phyloP scores from a whole-genome alignment of 2,329 filamentous ascomycete species.

The Ascosphaera apis region DNA sequence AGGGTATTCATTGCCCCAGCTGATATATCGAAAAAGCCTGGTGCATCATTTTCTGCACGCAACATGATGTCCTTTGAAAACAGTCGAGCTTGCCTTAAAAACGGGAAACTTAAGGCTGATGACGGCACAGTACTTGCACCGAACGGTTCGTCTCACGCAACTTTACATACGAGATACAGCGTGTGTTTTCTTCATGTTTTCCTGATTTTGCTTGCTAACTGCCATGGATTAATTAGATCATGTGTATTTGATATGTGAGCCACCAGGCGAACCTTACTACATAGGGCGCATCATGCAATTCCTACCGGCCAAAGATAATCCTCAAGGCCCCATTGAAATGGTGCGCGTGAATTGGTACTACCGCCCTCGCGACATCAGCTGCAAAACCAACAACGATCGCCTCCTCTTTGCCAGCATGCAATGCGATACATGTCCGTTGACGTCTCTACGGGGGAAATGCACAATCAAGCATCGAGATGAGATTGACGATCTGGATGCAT shows the following conservation, averaged over 20 bases:
- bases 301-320: slow-evolving; percentile 56
- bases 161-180: slow-evolving; percentile 2
- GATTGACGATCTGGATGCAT: slow-evolving; percentile 59
- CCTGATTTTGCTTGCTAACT: slow-evolving; percentile 5
- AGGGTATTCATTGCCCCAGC: slow-evolving; percentile 17
- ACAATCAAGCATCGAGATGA: slow-evolving; percentile 73
- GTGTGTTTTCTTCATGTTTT: slow-evolving; percentile 4
- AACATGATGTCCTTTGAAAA: slow-evolving; percentile 80
- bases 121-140: slow-evolving; percentile 64
- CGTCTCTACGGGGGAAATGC: slow-evolving; percentile 81
- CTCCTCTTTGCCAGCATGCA: slow-evolving; percentile 95
- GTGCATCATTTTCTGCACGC: slow-evolving; percentile 31
- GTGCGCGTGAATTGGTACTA: slow-evolving; percentile 97
- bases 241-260: slow-evolving; percentile 92
- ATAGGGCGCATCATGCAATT: slow-evolving; percentile 97
- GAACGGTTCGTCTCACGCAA: slow-evolving; percentile 47
- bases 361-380: slow-evolving; percentile 81
- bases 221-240: slow-evolving; percentile 34
- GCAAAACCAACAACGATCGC: slow-evolving; percentile 74
- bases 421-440: slow-evolving; percentile 82
- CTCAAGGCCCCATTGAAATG: slow-evolving; percentile 52
- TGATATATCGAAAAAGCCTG: slow-evolving; percentile 10
- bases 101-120: slow-evolving; percentile 65
- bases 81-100: slow-evolving; percentile 41
- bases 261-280: slow-evolving; percentile 94